These are phyloP conservation scores for Pythium apleroticum DNA, from an alignment of 352 stramenopile species.

Conservation along the genomic window DNA sequence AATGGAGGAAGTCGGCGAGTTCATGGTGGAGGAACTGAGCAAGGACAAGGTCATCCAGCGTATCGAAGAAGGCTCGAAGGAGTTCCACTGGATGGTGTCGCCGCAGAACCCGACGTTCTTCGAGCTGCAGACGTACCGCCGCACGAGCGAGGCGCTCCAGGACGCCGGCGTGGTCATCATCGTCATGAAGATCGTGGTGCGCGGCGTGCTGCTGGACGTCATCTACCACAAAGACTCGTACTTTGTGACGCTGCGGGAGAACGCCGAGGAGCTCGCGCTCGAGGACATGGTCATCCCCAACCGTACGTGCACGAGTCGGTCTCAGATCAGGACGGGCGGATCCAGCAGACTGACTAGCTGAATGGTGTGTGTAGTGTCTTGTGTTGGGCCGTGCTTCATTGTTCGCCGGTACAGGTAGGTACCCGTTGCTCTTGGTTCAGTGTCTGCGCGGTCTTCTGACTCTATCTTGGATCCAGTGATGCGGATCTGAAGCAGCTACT, in stretches of 20 bases:
- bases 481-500: constrained; percentile 61
- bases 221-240: constrained; percentile 67
- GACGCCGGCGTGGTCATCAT: constrained; percentile 45
- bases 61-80: constrained; percentile 40
- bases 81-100: constrained; percentile 57
- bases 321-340: no score
- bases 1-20: constrained; percentile 67
- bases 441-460: no score
- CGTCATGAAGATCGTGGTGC: constrained; percentile 73
- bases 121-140: constrained; percentile 53
- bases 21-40: constrained; percentile 65
- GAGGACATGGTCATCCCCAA: constrained; percentile 66
- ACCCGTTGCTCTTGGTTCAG: background rate
- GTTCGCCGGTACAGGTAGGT: constrained; percentile 52
- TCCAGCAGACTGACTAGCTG: background rate
- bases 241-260: constrained; percentile 53
- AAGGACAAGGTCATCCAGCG: constrained; percentile 54
- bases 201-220: constrained; percentile 59
- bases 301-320: constrained; percentile 34
- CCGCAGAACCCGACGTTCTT: constrained; percentile 56
- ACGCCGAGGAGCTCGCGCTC: constrained; percentile 49
- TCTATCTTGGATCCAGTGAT: constrained; percentile 30
- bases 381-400: constrained; percentile 51
- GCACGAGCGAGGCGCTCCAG: constrained; percentile 41
- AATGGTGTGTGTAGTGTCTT: constrained; percentile 35